Evolutionary conservation across 2,329 filamentous ascomycete genomes (phyloP).

Genomic region (Clarireedia paspali): DNA sequence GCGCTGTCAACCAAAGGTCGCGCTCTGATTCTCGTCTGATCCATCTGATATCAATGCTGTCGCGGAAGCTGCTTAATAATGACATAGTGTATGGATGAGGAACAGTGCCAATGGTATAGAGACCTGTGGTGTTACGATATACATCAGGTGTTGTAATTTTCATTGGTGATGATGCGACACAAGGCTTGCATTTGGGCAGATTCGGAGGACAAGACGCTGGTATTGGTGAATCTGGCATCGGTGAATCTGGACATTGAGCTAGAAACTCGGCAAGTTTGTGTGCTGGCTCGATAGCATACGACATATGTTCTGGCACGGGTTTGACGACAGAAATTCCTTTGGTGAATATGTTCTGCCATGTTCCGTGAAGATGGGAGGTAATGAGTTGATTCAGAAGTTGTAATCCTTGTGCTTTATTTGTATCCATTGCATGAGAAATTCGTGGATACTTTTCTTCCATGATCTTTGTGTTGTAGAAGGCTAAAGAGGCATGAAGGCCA

Average conservation of each 20-base stretch:
- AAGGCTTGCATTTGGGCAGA: conserved; percentile 63
- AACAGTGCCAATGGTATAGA: conserved; percentile 80
- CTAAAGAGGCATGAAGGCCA: conserved; percentile 56
- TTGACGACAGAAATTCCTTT: conserved; percentile 76
- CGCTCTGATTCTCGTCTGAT: conserved; percentile 62
- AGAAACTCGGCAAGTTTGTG: conserved; percentile 68
- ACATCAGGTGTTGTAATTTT: conserved; percentile 57
- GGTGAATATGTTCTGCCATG: conserved; percentile 74
- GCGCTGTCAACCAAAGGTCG: conserved; percentile 68
- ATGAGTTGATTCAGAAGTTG: conserved; percentile 65
- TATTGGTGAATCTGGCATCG: conserved; percentile 59
- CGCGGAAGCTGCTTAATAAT: conserved; percentile 55
- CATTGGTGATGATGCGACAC: conserved; percentile 56
- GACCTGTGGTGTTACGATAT: conserved; percentile 62
- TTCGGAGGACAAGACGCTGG: conserved; percentile 81
- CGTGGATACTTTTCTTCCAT: conserved; percentile 60
- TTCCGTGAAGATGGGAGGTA: conserved; percentile 75
- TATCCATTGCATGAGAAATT: conserved; percentile 54
- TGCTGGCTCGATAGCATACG: conserved; percentile 61
- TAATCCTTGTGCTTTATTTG: conserved; percentile 53
- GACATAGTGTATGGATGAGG: conserved; percentile 86
- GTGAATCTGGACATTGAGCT: conserved; percentile 64
- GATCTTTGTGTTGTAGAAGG: conserved; percentile 62
- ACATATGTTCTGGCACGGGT: conserved; percentile 68
- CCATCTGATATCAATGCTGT: conserved; percentile 53